Evolutionary conservation across 2,329 filamentous ascomycete genomes (phyloP).

Genomic region (Aspergillus pseudotamarii): DNA sequence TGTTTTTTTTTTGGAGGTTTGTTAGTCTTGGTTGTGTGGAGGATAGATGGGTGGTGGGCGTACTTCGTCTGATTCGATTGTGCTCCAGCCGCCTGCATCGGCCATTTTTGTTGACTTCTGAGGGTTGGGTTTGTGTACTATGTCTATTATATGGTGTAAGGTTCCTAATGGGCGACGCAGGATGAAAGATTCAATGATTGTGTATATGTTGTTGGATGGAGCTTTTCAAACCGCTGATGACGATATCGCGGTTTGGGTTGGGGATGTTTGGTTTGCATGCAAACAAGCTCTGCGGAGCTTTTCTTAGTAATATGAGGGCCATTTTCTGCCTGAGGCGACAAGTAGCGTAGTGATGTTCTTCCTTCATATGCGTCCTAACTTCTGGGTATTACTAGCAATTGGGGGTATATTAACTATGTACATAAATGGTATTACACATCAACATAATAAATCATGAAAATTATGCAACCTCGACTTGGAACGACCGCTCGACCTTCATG

Average conservation of each 20-base stretch:
- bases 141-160: background rate
- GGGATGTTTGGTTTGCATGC: background rate
- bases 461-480: background rate
- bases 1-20: slow-evolving; percentile 21
- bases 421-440: background rate
- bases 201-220: background rate
- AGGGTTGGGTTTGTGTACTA: background rate
- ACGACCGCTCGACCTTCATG: slow-evolving; percentile 2
- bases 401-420: slow-evolving; percentile 1
- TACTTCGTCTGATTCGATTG: slow-evolving; percentile 96
- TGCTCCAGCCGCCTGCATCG: slow-evolving; percentile 77
- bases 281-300: background rate
- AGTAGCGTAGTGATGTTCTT: background rate
- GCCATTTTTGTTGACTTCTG: slow-evolving; percentile 59
- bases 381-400: background rate
- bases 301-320: background rate
- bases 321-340: background rate
- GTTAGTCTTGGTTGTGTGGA: slow-evolving; percentile 2
- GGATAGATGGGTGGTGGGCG: slow-evolving; percentile 34
- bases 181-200: background rate
- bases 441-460: background rate
- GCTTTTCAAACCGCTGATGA: background rate
- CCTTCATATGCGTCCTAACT: background rate
- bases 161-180: background rate
- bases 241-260: background rate